Base-by-base conservation (phyloP, 2,329 filamentous ascomycete genomes). In the Hymenoscyphus scutula region DNA sequence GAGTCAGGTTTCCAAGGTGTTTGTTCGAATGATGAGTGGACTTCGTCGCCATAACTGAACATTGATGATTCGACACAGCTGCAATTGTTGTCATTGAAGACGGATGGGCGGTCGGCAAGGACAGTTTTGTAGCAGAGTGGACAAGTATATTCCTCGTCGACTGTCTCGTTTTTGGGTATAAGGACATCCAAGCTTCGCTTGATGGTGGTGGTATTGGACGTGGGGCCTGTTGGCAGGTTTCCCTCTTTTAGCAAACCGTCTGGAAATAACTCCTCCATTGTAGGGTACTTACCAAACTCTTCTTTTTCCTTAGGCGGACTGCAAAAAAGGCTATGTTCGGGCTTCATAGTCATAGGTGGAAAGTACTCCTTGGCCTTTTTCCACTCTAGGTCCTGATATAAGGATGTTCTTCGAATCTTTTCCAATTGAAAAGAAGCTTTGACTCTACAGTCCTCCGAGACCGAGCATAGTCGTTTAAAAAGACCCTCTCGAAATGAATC, bases 81-180 rank as follows among this genome's bases (percentile, higher is more conserved):
- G 54, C 70, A 71, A 19, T 72, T 71, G 11, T 69, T 67, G 10
- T 62, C 17, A 48, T 70, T 72, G 65, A 66, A 67, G 58, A 65
- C 37, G 1, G 70, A 70, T 29, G 67, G 70, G 15, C 70, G 68
- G 11, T 64, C 62, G 11, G 70, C 55, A 4, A 67, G 69, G 34
- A 69, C 65, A 10, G 60, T 61, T 38, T 67, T 68, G 63, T 65
- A 66, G 65, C 69, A 71, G 37, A 34, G 23, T 27, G 58, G 54
- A 29, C 69, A 72, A 15, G 58, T 29, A 62, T 67, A 72, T 17
- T 63, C 58, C 4, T 57, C 25, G 30, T 67, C n/a, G 32, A 13
- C 8, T 34, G 13, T 34, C 13, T 34, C 32, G 8, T 34, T 11
- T 11, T 34, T 34, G 11, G 8, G 32, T 34, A 11, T 29, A 6